Evolutionary conservation across 352 stramenopile species (phyloP), one percentile per base, ranked within the genome.

Genomic region (Elongisporangium anandrum): DNA sequence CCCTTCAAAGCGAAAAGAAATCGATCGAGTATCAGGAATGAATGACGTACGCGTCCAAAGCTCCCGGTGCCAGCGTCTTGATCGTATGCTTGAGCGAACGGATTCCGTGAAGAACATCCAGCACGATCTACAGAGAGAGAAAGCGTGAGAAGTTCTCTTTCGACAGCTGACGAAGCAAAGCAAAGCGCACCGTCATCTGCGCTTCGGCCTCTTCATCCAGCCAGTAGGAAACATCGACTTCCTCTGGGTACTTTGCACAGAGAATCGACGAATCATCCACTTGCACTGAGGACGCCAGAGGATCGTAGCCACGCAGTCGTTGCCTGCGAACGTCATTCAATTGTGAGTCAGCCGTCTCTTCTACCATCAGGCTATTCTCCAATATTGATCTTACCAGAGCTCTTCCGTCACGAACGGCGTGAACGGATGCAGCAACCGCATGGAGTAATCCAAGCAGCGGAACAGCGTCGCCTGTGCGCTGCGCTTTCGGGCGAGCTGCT

Each of bases 391-490:
- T 10, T 96, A 96, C 97, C 97, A 99, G 10, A 99, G 79, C 72
- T 99, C 98, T 79, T 99, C 98, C 0, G 97, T 99, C 21, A 99
- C 94, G 71, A 99, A 99, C n/a, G 98, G 98, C 71, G 99, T 99
- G 69, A 99, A 97, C 7, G 97, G 97, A 66, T 99, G 98, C 38
- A 99, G 71, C 52, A 99, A 79, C 19, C 97, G 89, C 66, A 99
- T 89, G 19, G 93, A 97, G 61, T 87, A 87, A 61, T 99, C 97
- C 41, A 99, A 72, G 38, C 93, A 97, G 24, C 94, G 77, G 73
- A 95, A 98, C 7, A 99, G 75, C 10, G 89, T 98, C 8, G 82
- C 84, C 70, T 98, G 94, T 23, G 97, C 92, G 45, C 90, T 88
- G 64, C 81, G 84, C 54, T 91, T 78, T 10, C 65, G 66, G 19